Evolutionary conservation across 1,284 basidiomycete genomes (phyloP).

Genomic region (Tilletiaria anomala): DNA sequence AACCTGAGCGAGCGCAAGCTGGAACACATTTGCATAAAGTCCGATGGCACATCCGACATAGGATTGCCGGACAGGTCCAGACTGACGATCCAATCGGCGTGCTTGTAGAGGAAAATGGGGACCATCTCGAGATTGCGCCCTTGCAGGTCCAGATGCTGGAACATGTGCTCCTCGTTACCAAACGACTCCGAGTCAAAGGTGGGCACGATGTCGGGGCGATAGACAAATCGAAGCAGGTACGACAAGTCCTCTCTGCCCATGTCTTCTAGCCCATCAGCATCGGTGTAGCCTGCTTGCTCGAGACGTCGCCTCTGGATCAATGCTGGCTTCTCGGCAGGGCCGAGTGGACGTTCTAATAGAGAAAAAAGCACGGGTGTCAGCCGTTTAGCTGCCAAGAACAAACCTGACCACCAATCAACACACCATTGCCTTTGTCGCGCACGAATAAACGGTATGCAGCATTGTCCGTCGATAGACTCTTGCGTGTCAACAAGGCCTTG

Average conservation of each 20-base stretch:
- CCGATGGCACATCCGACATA: slow-evolving; percentile 86
- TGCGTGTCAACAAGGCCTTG: slow-evolving; percentile 21
- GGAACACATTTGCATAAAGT: slow-evolving; percentile 84
- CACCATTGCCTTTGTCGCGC: slow-evolving; percentile 28
- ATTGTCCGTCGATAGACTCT: slow-evolving; percentile 15
- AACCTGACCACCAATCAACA: slow-evolving; percentile 1
- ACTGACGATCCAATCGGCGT: slow-evolving; percentile 69
- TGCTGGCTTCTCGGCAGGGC: slow-evolving; percentile 65
- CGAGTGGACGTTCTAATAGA: slow-evolving; percentile 24
- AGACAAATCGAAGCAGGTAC: slow-evolving; percentile 75
- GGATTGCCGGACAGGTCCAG: slow-evolving; percentile 88
- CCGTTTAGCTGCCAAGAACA: slow-evolving; percentile 11
- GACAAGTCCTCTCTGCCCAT: slow-evolving; percentile 68
- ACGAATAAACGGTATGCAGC: slow-evolving; percentile 32
- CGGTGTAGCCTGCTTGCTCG: slow-evolving; percentile 77
- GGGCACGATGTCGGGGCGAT: slow-evolving; percentile 51
- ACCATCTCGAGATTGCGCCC: slow-evolving; percentile 73
- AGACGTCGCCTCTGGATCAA: slow-evolving; percentile 69
- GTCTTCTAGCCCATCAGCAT: slow-evolving; percentile 63
- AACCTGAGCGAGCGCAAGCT: slow-evolving; percentile 71
- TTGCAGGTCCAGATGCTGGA: slow-evolving; percentile 70
- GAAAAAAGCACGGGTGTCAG: too few relatives aligned
- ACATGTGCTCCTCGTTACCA: slow-evolving; percentile 41
- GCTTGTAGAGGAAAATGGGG: slow-evolving; percentile 72
- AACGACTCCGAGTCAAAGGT: slow-evolving; percentile 26